Evolutionary conservation across 768 basidiomycete genomes (phyloP).

Genomic region (Lyophyllum decastes): DNA sequence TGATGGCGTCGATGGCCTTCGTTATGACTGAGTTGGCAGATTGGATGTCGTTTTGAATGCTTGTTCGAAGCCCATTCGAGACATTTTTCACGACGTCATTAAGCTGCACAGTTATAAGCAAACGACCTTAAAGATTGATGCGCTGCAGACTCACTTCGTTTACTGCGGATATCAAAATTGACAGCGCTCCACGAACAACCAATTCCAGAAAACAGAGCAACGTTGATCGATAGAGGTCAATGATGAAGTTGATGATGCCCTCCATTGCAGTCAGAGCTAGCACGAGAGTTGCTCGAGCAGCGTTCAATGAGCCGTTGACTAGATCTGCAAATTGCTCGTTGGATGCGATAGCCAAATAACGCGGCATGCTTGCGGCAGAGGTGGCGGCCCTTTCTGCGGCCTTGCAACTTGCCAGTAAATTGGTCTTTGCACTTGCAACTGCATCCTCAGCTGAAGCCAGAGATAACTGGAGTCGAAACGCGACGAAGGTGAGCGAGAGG

Average conservation of each 20-base stretch:
- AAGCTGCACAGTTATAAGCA: slow-evolving; percentile 47
- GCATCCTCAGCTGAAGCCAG: slow-evolving; percentile 67
- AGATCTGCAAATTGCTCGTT: slow-evolving; percentile 79
- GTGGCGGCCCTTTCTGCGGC: slow-evolving; percentile 86
- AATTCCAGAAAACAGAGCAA: slow-evolving; percentile 94
- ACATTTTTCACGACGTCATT: slow-evolving; percentile 65
- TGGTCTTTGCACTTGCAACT: slow-evolving; percentile 67
- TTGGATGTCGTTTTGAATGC: slow-evolving; percentile 71
- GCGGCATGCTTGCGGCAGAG: slow-evolving; percentile 81
- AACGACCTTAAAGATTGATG: not conserved
- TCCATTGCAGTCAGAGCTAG: slow-evolving; percentile 84
- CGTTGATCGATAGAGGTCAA: slow-evolving; percentile 90
- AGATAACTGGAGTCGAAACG: slow-evolving; percentile 79
- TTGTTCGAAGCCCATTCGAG: slow-evolving; percentile 59
- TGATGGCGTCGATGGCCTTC: slow-evolving; percentile 64
- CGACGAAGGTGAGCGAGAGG: slow-evolving; percentile 84
- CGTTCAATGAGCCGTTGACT: slow-evolving; percentile 78
- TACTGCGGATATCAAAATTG: slow-evolving; percentile 79
- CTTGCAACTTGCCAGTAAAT: slow-evolving; percentile 81
- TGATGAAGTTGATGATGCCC: slow-evolving; percentile 85
- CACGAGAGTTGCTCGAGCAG: slow-evolving; percentile 71
- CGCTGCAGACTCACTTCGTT: slow-evolving; percentile 60
- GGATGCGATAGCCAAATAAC: slow-evolving; percentile 84
- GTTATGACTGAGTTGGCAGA: slow-evolving; percentile 70
- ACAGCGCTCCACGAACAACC: slow-evolving; percentile 78